Conservation (phyloP, 202 grass and related monocot species). For the Schoenoplectus tabernaemontani region DNA sequence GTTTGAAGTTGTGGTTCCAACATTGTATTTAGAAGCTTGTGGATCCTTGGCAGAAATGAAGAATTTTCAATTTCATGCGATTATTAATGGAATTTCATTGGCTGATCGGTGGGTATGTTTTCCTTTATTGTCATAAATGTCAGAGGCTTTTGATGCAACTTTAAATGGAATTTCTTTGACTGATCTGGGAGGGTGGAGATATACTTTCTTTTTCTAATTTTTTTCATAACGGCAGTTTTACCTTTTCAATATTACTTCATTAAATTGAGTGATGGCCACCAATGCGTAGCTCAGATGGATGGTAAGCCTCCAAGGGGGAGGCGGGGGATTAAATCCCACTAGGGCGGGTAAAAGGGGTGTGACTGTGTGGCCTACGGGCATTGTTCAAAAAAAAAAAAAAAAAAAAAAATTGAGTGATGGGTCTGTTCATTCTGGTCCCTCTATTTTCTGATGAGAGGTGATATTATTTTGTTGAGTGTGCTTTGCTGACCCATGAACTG, state of each 20-base stretch:
- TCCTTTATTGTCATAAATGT: background rate
- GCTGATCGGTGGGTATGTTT: background rate
- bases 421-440: too few relatives aligned
- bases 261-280: too few relatives aligned
- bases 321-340: too few relatives aligned
- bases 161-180: background rate
- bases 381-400: too few relatives aligned
- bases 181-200: background rate
- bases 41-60: background rate
- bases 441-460: too few relatives aligned
- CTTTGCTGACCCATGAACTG: too few relatives aligned
- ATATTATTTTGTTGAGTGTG: too few relatives aligned
- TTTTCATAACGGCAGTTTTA: background rate
- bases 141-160: background rate
- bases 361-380: too few relatives aligned
- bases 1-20: conserved; percentile 42
- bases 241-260: background rate
- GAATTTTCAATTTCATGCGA: background rate
- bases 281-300: too few relatives aligned
- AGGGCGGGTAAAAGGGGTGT: too few relatives aligned
- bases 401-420: too few relatives aligned
- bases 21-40: background rate
- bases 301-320: too few relatives aligned
- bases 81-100: background rate
- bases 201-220: background rate